Percentiles rank a stretch among this genome's conserved stretches.
phyloP scores from a whole-genome alignment of 73 alveolate genomes.

The Paramecium biaurelia region DNA sequence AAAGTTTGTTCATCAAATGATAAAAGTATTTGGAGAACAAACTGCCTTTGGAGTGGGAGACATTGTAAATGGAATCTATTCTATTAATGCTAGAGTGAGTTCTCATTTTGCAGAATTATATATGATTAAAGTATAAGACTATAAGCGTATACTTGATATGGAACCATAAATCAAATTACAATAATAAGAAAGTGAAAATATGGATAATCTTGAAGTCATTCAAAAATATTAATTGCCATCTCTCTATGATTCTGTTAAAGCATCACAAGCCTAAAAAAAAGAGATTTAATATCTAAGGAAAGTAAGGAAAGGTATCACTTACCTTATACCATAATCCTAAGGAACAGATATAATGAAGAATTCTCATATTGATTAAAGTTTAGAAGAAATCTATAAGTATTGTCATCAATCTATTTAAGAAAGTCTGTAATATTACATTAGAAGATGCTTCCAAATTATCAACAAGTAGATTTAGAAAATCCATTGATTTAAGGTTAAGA shows the following conservation, averaged over 20 bases:
- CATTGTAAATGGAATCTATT: not conserved
- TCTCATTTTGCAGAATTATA: not conserved
- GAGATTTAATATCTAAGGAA: not conserved
- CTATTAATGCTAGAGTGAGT: not conserved
- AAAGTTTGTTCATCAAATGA: not conserved
- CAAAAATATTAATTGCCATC: not conserved
- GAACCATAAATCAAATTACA: not conserved
- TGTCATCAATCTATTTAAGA: not conserved
- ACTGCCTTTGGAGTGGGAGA: slow-evolving; percentile 21
- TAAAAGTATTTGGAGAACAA: not conserved
- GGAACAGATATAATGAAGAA: not conserved
- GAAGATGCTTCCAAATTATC: not conserved
- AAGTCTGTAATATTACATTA: not conserved
- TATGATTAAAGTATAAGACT: not conserved
- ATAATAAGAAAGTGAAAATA: not conserved
- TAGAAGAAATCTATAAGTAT: not conserved
- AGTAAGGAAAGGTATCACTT: not conserved
- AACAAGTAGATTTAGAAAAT: not conserved
- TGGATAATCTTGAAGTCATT: not conserved
- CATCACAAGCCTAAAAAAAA: not conserved
- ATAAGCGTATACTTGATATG: not conserved
- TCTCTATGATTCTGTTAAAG: not conserved
- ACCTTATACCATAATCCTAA: not conserved
- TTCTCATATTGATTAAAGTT: not conserved
- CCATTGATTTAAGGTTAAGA: not conserved